Evolutionary conservation across 2,329 filamentous ascomycete species (phyloP), one percentile per base, ranked within the genome.

Genomic region (Madurella fahalii): DNA sequence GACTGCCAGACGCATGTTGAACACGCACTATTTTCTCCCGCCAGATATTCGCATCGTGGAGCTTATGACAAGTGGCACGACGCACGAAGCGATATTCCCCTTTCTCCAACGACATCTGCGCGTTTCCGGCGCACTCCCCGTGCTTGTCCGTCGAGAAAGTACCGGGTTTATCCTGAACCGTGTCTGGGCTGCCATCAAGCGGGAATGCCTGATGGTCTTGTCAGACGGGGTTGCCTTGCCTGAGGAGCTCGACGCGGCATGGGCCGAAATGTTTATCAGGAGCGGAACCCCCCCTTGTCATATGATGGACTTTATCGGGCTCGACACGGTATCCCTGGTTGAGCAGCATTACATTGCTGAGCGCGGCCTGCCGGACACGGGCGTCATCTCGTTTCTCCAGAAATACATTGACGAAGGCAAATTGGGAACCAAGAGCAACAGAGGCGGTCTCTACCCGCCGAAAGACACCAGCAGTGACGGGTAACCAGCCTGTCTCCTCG

Each of bases 291-390:
- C 60, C 15, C 56, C 56, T n/a, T 76, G 74, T 55, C 59, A 52
- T 4, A 68, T 72, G 62, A 79, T 80, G 76, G 75, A 79, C 54
- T 55, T 67, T 9, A 73, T 81, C 18, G 78, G 78, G 0, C 67
- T 82, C 0, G 79, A 82, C 50, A 81, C 77, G 0, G 77, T 81
- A 2, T 69, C 73, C 0, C 72, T 78, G 47, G 81, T 82, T 49
- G 79, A 82, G 56, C 60, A 74, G 30, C 74, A 81, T 56, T 81
- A 82, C 61, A 69, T 81, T 52, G 58, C 71, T 2, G 78, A 81
- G 61, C 73, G 78, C 4, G 69, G 71, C 1, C 67, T 81, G 0
- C 61, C 69, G 2, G 49, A 66, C 0, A 64, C 65, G 2, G 67
- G 71, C n/a, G n/a, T n/a, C n/a, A n/a, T n/a, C n/a, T 68, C 77